These are phyloP conservation scores for Priceomyces fermenticarens DNA, from an alignment of 805 yeast species.

Conservation along the genomic window DNA sequence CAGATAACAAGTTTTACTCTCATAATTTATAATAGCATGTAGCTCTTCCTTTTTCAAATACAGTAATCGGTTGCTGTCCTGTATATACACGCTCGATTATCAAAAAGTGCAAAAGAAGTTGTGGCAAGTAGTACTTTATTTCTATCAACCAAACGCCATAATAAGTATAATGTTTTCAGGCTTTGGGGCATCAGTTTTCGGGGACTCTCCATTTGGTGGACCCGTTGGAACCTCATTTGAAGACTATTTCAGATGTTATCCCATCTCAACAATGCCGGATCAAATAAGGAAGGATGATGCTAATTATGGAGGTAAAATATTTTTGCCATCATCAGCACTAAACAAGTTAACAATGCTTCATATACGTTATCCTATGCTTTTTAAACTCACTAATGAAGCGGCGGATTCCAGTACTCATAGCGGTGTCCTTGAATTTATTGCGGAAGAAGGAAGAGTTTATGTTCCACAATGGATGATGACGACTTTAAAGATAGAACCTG, in stretches of 20 bases:
- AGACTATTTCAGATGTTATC: constrained; percentile 89
- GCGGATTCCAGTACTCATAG: constrained; percentile 66
- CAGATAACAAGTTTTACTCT: too few species aligned
- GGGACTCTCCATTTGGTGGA: constrained; percentile 26
- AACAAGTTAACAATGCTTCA: constrained; percentile 86
- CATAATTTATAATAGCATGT: too few species aligned
- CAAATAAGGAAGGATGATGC: constrained; percentile 67
- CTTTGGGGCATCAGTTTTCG: constrained; percentile 38
- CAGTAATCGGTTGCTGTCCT: too few species aligned
- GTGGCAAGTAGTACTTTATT: too few species aligned
- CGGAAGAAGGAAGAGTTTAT: constrained; percentile 95
- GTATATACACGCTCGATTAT: too few species aligned
- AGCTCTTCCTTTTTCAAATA: too few species aligned
- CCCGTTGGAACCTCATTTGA: constrained; percentile 52
- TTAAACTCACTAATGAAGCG: constrained; percentile 71
- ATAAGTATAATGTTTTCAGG: constrained; percentile 35
- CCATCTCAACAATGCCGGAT: constrained; percentile 87
- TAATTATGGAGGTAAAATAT: constrained; percentile 93
- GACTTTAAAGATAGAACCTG: constrained; percentile 69
- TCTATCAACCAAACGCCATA: too few species aligned
- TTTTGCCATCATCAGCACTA: constrained; percentile 89
- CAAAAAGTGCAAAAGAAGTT: too few species aligned
- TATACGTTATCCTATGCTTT: constrained; percentile 94
- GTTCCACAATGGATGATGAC: constrained; percentile 96
- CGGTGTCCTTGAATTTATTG: constrained; percentile 94